Percentiles rank a stretch among this genome's conserved stretches.
These are phyloP conservation scores for Acanthamoeba lenticulata DNA, from an alignment of 208 protist species.

Conservation along the genomic window DNA sequence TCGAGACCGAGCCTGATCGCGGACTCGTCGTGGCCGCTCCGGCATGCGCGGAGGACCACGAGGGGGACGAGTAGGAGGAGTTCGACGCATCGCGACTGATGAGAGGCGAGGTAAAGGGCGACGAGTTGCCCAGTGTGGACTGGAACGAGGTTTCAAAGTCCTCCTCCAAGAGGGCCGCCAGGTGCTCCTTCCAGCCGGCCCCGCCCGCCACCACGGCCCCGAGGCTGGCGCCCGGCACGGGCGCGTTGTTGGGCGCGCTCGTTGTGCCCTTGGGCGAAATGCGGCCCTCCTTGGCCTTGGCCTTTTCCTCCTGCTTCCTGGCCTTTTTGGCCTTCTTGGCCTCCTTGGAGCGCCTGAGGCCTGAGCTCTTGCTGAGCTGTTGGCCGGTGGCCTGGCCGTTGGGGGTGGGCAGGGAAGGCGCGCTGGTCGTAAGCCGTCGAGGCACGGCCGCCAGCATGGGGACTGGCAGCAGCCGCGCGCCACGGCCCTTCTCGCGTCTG, in stretches of 20 bases:
- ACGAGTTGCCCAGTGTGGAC: neutral
- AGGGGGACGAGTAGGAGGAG: neutral
- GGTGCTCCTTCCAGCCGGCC: neutral
- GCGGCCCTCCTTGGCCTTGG: neutral
- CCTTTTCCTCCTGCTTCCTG: conserved; percentile 28
- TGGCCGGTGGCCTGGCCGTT: too few relatives aligned
- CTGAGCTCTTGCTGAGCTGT: too few relatives aligned
- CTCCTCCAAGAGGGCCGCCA: neutral
- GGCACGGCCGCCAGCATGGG: too few relatives aligned
- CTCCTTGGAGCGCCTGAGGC: neutral
- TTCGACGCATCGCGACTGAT: too few relatives aligned
- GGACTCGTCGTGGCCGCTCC: too few relatives aligned
- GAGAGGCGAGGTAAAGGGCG: conserved; percentile 20
- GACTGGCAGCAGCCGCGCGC: too few relatives aligned
- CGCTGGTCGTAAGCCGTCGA: too few relatives aligned
- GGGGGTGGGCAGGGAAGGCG: neutral
- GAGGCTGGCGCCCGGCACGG: neutral
- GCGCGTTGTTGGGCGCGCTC: neutral
- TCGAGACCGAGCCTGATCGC: too few relatives aligned
- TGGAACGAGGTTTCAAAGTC: neutral
- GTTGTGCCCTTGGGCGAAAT: neutral
- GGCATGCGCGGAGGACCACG: neutral
- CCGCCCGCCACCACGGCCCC: neutral
- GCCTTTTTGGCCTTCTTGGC: neutral
- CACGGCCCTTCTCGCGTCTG: too few relatives aligned